Percentiles rank a stretch among this genome's conserved stretches.
Conservation (phyloP, 345 rosid genomes). For the Turnera subulata region DNA sequence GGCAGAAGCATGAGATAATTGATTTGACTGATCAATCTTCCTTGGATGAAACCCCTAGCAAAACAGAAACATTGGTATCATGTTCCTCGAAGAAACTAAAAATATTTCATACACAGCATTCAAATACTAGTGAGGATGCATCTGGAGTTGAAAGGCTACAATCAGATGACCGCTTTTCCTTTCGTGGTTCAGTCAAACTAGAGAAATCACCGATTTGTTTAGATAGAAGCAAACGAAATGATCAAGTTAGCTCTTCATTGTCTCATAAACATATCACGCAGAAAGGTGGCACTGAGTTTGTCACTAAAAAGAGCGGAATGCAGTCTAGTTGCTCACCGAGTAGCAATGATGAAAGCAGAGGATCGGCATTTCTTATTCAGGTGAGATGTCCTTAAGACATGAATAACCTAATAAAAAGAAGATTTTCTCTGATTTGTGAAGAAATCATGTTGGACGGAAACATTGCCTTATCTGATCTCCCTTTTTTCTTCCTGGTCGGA, state of each 20-base stretch:
- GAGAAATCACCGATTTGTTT: constrained; percentile 22
- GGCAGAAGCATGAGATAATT: constrained; percentile 21
- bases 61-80: constrained; percentile 31
- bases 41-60: constrained; percentile 25
- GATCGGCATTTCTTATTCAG: constrained; percentile 71
- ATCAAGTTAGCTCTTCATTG: constrained; percentile 31
- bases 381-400: constrained; percentile 27
- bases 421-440: not conserved
- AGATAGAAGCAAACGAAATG: constrained; percentile 20
- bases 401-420: not conserved
- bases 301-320: constrained; percentile 20
- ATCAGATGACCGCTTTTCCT: constrained; percentile 21
- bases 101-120: constrained; percentile 25
- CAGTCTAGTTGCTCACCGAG: constrained; percentile 18
- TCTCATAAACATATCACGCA: constrained; percentile 21
- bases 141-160: constrained; percentile 24
- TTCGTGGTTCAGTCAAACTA: constrained; percentile 31
- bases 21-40: constrained; percentile 31
- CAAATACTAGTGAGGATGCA: constrained; percentile 10
- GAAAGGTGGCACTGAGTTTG: constrained; percentile 14
- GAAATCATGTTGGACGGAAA: not conserved
- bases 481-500: not conserved
- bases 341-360: constrained; percentile 54
- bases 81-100: constrained; percentile 57
- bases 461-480: not conserved